Evolutionary conservation across 1,284 basidiomycete genomes (phyloP).

Genomic region (Papiliotrema flavescens): DNA sequence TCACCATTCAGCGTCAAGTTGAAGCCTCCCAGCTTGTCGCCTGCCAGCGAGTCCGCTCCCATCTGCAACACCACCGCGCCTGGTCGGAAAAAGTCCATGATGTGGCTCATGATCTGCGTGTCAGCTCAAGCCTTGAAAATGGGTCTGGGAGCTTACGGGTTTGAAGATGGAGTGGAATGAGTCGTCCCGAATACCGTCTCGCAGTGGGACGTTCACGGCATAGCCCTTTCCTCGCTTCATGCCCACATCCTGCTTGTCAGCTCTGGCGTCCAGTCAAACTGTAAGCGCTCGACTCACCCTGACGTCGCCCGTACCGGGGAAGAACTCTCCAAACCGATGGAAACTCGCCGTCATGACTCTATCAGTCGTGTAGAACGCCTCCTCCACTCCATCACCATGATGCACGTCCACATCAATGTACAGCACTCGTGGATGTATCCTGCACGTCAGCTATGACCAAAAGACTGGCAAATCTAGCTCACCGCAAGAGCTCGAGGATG

Average conservation of each 20-base stretch:
- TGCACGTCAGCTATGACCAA: conserved; percentile 29
- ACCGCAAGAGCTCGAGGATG: conserved; percentile 89
- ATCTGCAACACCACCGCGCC: conserved; percentile 96
- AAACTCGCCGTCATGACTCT: conserved; percentile 98
- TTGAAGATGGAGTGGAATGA: conserved; percentile 94
- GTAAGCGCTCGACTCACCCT: conserved; percentile 43
- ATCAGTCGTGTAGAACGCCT: conserved; percentile 98
- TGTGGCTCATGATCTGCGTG: conserved; percentile 80
- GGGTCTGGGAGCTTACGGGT: conserved; percentile 60
- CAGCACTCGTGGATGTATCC: conserved; percentile 90
- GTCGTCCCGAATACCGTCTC: conserved; percentile 95
- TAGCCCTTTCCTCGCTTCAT: conserved; percentile 89
- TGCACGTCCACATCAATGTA: conserved; percentile 99
- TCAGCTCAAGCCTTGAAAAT: not conserved
- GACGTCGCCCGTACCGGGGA: conserved; percentile 96
- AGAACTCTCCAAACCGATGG: conserved; percentile 99
- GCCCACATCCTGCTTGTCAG: conserved; percentile 63
- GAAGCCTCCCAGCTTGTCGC: conserved; percentile 93
- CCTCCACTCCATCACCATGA: conserved; percentile 98
- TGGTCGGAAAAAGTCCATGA: conserved; percentile 94
- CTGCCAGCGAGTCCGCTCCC: conserved; percentile 95
- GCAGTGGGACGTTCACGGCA: conserved; percentile 88
- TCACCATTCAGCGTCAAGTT: conserved; percentile 98
- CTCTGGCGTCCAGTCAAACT: not conserved
- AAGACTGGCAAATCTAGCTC: conserved; percentile 51